A percentile compares a stretch with the other conserved stretches of the same genome.
Conservation (phyloP, 2,329 filamentous ascomycete species). For the Aspergillus sp. region DNA sequence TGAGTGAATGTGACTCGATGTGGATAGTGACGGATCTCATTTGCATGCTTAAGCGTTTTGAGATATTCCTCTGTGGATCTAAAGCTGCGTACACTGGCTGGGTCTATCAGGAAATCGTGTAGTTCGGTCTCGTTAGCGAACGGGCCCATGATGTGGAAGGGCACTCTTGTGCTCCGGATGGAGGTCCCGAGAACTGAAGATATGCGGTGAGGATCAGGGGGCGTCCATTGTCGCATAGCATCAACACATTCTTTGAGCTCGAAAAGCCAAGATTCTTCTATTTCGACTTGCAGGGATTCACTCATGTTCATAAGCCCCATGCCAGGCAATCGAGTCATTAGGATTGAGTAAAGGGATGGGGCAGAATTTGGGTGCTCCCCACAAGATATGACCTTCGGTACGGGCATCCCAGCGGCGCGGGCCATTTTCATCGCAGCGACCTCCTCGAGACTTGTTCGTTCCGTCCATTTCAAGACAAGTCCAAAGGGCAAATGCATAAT, state of each 20-base stretch:
- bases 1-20: conserved; percentile 15
- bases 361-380: conserved; percentile 29
- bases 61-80: neutral
- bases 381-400: conserved; percentile 33
- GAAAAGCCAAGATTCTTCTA: conserved; percentile 31
- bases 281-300: conserved; percentile 26
- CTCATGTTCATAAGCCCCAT: conserved; percentile 28
- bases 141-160: conserved; percentile 32
- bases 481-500: conserved; percentile 40
- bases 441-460: conserved; percentile 38
- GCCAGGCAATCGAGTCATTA: conserved; percentile 45
- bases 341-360: conserved; percentile 28
- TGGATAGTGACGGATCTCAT: neutral
- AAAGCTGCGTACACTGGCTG: conserved; percentile 18
- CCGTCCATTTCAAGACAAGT: conserved; percentile 40
- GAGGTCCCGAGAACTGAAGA: conserved; percentile 33
- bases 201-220: conserved; percentile 25
- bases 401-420: conserved; percentile 34
- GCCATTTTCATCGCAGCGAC: conserved; percentile 37
- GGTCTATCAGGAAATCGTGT: conserved; percentile 29
- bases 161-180: conserved; percentile 33
- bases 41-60: neutral
- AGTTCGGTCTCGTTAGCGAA: conserved; percentile 28
- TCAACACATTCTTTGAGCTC: conserved; percentile 36
- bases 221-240: conserved; percentile 36